Evolutionary conservation across 78 protist species (phyloP), one percentile per base, ranked within the genome.

Genomic region (Dictyostelium citrinum): DNA sequence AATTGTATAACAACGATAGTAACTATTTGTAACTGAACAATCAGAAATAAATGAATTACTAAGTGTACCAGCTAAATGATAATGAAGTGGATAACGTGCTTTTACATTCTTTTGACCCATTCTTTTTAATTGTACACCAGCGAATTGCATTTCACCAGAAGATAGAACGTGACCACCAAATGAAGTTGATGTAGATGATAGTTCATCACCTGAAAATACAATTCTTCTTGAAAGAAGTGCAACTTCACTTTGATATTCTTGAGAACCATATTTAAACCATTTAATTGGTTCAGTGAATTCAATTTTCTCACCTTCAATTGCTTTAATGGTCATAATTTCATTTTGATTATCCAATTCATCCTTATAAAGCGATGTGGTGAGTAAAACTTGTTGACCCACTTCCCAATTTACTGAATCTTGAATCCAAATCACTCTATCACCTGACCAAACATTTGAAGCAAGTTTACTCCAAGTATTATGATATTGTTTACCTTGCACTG

Each of bases 191-290:
- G 64, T 80, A 0, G 86, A 67, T 22, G 45, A 61, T 6, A 20
- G 27, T 10, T 81, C 41, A 82, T 71, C 93, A 43, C 95, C 93
- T 33, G 68, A 41, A 49, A 93, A 58, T 12, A 75, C 64, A 10
- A 93, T 90, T 12, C 81, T 37, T 29, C 97, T 58, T 7, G 84
- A 33, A 8, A 96, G 81, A 0, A 93, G 60, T 24, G 88, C 97
- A 24, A 96, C 95, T 75, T 97, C 98, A 2, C 82, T 96, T 61
- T 95, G 98, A 46, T 91, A 97, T 58, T 86, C 98, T 31, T 46
- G 41, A 11, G 55, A 91, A 41, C 90, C 95, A 51, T 51, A 83
- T 90, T 97, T 96, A 3, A 22, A 10, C 41, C 46, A 84, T 20
- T 35, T 67, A n/a, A 90, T 41, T 35, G 96, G 96, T 9, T n/a